phyloP scores from a whole-genome alignment of 306 rosid species.

The Echinosophora koreensis region DNA sequence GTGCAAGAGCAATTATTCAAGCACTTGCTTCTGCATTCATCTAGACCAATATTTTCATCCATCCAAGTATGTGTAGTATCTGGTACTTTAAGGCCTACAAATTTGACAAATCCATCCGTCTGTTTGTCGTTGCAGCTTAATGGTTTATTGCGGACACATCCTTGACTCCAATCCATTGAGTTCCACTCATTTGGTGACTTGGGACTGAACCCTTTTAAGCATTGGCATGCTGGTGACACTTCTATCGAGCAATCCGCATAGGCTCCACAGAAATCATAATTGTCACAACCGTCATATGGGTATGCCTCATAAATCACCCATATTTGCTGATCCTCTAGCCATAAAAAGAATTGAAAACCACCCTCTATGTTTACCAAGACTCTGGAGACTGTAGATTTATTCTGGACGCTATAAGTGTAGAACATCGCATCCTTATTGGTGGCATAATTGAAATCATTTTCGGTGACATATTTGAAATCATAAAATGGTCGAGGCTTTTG shows the following conservation, averaged over 20 bases:
- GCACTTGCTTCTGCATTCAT: neutral
- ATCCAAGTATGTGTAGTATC: neutral
- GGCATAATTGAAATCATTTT: neutral
- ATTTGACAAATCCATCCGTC: too few relatives aligned
- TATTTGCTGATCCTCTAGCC: fast-evolving
- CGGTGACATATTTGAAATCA: neutral
- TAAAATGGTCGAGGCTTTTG: neutral
- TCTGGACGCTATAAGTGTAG: neutral
- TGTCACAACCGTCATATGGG: neutral
- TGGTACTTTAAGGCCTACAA: too few relatives aligned
- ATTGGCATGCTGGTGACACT: neutral
- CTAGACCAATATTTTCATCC: neutral
- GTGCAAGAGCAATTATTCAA: conserved; percentile 7
- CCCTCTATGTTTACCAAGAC: neutral
- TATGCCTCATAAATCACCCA: neutral
- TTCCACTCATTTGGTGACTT: conserved; percentile 22
- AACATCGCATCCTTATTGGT: neutral
- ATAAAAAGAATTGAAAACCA: fast-evolving
- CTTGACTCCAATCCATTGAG: neutral
- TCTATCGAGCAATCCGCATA: neutral
- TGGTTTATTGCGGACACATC: conserved; percentile 38
- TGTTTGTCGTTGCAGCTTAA: conserved; percentile 32
- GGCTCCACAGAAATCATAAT: neutral
- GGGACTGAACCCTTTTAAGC: conserved; percentile 27
- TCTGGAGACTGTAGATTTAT: neutral